Conservation (phyloP, 2,329 filamentous ascomycete species). For the Dothideomycetes sp. region DNA sequence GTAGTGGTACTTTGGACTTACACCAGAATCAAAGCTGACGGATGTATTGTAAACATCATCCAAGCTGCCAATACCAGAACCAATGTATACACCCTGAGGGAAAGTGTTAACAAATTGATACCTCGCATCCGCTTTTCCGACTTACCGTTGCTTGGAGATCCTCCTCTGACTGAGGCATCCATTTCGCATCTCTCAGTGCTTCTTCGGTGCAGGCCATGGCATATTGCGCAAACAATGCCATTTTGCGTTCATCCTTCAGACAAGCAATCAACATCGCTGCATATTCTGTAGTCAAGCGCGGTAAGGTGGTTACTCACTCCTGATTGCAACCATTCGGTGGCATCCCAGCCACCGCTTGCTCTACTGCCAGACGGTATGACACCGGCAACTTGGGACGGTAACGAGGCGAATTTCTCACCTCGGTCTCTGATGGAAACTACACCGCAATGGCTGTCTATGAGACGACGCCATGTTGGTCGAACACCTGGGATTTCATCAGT, state of each 20-base stretch:
- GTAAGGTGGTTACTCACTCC: constrained; percentile 26
- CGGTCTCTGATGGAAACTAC: constrained; percentile 62
- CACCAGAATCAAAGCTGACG: constrained; percentile 62
- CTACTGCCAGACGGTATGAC: constrained; percentile 56
- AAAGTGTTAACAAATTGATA: neutral
- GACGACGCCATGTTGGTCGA: constrained; percentile 67
- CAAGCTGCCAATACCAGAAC: constrained; percentile 90
- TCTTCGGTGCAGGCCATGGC: constrained; percentile 79
- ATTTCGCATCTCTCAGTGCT: constrained; percentile 73
- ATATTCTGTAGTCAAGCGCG: constrained; percentile 20
- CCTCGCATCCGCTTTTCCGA: constrained; percentile 12
- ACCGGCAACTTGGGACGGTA: constrained; percentile 80
- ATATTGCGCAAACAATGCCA: constrained; percentile 89
- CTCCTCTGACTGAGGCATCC: constrained; percentile 52
- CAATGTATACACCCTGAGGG: constrained; percentile 75
- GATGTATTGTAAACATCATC: constrained; percentile 84
- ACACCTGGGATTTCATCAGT: constrained; percentile 41
- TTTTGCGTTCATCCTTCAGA: constrained; percentile 59
- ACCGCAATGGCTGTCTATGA: constrained; percentile 71
- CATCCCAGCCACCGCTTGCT: constrained; percentile 37
- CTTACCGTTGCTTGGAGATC: constrained; percentile 62
- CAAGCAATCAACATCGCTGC: constrained; percentile 18
- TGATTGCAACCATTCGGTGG: constrained; percentile 36
- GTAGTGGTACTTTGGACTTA: too few relatives aligned
- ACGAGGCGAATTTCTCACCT: constrained; percentile 54